Evolutionary conservation across 371 early-diverging fungal genomes (phyloP).

Genomic region (Zopfochytrium polystomum): DNA sequence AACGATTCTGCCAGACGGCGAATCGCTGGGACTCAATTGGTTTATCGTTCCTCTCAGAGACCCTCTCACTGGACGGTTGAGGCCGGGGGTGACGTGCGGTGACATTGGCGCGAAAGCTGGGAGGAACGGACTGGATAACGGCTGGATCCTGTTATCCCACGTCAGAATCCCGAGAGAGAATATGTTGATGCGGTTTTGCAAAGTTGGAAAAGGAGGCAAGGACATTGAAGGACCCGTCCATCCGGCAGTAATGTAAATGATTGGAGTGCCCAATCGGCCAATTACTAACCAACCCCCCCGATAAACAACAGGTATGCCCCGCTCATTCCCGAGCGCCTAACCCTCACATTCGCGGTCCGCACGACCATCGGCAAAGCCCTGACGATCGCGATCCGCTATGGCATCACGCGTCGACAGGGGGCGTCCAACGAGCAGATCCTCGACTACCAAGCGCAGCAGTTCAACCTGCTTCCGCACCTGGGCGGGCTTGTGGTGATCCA

Average conservation of each 20-base stretch:
- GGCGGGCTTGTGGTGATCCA: slow-evolving; percentile 71
- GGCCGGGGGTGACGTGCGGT: slow-evolving; percentile 75
- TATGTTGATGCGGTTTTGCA: slow-evolving; percentile 75
- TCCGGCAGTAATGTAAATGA: slow-evolving; percentile 72
- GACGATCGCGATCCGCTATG: neutral
- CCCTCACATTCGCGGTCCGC: slow-evolving; percentile 63
- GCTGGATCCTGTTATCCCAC: slow-evolving; percentile 73
- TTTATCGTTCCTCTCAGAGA: slow-evolving; percentile 80
- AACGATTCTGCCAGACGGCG: slow-evolving; percentile 62
- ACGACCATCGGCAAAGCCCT: slow-evolving; percentile 43
- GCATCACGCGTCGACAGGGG: neutral
- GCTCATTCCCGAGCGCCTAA: slow-evolving; percentile 70
- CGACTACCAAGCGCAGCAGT: slow-evolving; percentile 76
- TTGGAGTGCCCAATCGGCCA: slow-evolving; percentile 73
- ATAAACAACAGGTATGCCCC: slow-evolving; percentile 50
- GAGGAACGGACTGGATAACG: slow-evolving; percentile 70
- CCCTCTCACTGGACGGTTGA: slow-evolving; percentile 63
- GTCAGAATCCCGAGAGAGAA: slow-evolving; percentile 73
- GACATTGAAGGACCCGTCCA: slow-evolving; percentile 65
- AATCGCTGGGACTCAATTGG: slow-evolving; percentile 71
- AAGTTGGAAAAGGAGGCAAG: slow-evolving; percentile 67
- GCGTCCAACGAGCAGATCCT: slow-evolving; percentile 66
- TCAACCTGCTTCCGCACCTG: slow-evolving; percentile 68
- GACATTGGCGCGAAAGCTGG: slow-evolving; percentile 89
- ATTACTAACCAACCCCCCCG: slow-evolving; percentile 51